Percentiles rank a stretch among this genome's conserved stretches.
Evolutionary conservation across 371 early-diverging fungal genomes (phyloP).

Genomic region (Mortierella sp.): DNA sequence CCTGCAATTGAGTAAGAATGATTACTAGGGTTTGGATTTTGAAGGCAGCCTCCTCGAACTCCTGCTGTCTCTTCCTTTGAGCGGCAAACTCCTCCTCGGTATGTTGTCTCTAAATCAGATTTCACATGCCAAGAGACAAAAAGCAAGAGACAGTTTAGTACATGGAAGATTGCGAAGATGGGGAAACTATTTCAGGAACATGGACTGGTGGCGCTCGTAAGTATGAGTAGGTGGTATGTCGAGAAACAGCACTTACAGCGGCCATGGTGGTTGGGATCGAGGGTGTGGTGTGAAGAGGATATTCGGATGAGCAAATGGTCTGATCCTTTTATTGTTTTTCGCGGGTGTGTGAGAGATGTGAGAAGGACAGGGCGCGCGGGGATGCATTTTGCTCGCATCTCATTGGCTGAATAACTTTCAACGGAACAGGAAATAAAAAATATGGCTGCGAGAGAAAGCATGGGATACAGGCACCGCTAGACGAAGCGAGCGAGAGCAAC

Average conservation of each 20-base stretch:
- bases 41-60: conserved; percentile 49
- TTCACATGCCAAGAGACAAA: background rate
- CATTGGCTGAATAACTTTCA: background rate
- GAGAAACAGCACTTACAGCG: conserved; percentile 14
- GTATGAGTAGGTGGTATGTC: background rate
- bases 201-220: background rate
- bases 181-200: too few species aligned
- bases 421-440: conserved; percentile 7
- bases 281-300: background rate
- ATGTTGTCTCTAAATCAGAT: conserved; percentile 35
- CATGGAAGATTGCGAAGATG: background rate
- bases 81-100: conserved; percentile 52
- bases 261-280: conserved; percentile 16
- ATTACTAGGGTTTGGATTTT: conserved; percentile 45
- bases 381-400: background rate
- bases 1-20: background rate
- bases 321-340: conserved; percentile 7
- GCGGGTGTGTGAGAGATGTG: background rate
- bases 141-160: background rate
- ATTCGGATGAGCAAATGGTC: background rate
- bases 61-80: conserved; percentile 52
- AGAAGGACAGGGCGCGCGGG: background rate
- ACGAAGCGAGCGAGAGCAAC: too few species aligned
- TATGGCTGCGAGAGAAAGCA: background rate
- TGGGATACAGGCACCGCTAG: background rate